Base-by-base conservation (phyloP, 257 asterid species). In the Scutellaria baicalensis region DNA sequence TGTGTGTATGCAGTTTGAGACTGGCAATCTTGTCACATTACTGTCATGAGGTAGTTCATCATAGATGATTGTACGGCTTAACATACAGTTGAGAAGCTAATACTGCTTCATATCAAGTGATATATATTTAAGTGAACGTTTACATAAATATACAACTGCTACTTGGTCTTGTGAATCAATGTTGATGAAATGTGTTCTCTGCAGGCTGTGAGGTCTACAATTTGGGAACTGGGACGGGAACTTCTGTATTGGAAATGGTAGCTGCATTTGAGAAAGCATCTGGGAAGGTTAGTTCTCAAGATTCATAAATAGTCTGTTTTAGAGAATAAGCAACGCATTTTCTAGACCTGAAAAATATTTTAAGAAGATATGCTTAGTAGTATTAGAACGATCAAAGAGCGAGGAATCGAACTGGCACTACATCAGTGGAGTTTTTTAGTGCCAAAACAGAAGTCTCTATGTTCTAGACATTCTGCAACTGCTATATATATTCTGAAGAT, bases 241-340 rank as follows among this genome's bases (percentile, higher is more conserved):
- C 95, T 11, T 91, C 99, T 11, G 99, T 93, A 10, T 59, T 93
- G 85, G 99, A 93, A 88, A 93, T 93, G 99, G 99, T 93, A 16
- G 82, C 89, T 13, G 94, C 99, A 74, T 93, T 93, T 70, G 99
- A 93, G 83, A 82, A 84, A 86, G 99, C 97, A 33, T 93, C 97
- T 4, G 96, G 97, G 77, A 91, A 89, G 96, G 99, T 91, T 75
- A 42, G 21, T 62, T 60, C 42, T 44, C 44, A 45, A 68, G 54
- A 59, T 72, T 17, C 39, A 50, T 31, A 35, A 23, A 8, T 23
- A 21, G 21, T 52, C 43, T 33, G 13, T 47, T 9, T 6, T 20
- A 31, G 9, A 16, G 4, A 6, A 52, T 3, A 50, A 35, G 1
- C 44, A 31, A 6, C 21, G 11, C 23, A 70, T 47, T 43, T 40